Base-by-base conservation (phyloP, 2,329 filamentous ascomycete genomes). In the Coniochaeta pulveracea region DNA sequence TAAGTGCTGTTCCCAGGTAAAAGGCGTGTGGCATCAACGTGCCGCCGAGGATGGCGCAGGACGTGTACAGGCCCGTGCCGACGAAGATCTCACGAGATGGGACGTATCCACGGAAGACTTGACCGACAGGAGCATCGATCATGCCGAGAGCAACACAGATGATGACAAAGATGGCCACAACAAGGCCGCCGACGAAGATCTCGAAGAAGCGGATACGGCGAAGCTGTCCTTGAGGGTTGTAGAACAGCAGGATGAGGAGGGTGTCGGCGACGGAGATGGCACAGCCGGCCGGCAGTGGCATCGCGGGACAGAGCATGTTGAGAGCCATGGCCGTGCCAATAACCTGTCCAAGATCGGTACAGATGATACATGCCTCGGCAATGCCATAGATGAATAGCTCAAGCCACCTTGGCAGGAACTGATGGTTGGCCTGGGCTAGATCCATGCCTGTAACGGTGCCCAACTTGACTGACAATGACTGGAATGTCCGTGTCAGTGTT, bases 1-100 rank as follows among this genome's bases (percentile, higher is more conserved):
- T 72, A 21, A 80, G 72, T 4, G 75, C 75, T 3, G 71, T 76
- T 10, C 76, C 76, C 4, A 81, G 62, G 41, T 74, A 80, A 3
- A 80, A 55, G 33, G 68, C 73, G 41, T 78, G 73, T 8, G 73
- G 74, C 74, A 78, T 78, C 10, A 78, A 74, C 0, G 80, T 85
- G 4, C 80, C 80, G 2, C 80, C 80, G 0, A 85, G 60, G 34
- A 85, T 83, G 29, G 79, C 79, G 40, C 80, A 84, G 3, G 78
- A 69, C 50, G 79, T 74, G 45, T 79, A 80, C 0, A 44, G 29
- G 1, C 66, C 75, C 42, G 72, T 44, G 1, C 65, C 63, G 42
- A 77, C 54, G 1, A 76, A 58, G 3, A 80, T 52, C 4, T 68
- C 60, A 27, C 57, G 57, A 0, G 72, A 79, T 1, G 76, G 76